Conservation (phyloP, 1,139 yeast genomes). For the Meyerozyma smithsonii region DNA sequence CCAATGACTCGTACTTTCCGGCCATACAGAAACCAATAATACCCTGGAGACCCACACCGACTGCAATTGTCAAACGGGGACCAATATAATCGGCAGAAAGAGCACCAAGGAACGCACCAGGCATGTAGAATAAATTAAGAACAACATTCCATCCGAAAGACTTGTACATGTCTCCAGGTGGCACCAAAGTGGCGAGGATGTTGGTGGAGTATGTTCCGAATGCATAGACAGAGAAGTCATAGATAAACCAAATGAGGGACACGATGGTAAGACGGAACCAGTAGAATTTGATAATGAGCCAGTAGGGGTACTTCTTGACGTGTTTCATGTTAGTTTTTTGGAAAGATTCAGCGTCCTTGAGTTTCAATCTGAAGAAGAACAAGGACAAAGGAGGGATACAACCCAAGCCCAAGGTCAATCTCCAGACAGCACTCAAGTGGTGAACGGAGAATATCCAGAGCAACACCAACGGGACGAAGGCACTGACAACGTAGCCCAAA, state of each 20-base stretch:
- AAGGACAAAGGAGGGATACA: constrained; percentile 83
- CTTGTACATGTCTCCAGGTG: constrained; percentile 60
- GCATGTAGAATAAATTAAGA: constrained; percentile 79
- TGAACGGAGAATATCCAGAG: constrained; percentile 74
- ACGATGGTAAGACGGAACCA: constrained; percentile 75
- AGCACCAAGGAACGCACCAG: constrained; percentile 88
- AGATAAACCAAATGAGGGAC: constrained; percentile 82
- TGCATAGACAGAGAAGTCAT: constrained; percentile 83
- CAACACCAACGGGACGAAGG: constrained; percentile 83
- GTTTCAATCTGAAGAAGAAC: constrained; percentile 70
- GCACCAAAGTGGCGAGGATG: constrained; percentile 57
- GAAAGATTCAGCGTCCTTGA: constrained; percentile 70
- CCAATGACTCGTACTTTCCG: constrained; percentile 53
- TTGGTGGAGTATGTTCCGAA: constrained; percentile 78
- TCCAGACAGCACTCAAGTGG: constrained; percentile 82
- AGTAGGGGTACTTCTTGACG: constrained; percentile 57
- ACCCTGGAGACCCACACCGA: constrained; percentile 72
- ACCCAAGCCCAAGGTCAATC: constrained; percentile 87
- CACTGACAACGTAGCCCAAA: constrained; percentile 74
- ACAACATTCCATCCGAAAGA: constrained; percentile 93
- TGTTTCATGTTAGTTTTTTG: constrained; percentile 65
- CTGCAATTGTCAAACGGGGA: constrained; percentile 69
- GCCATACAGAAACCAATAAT: constrained; percentile 86
- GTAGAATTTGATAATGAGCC: constrained; percentile 69
- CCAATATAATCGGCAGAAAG: constrained; percentile 79